Percentiles rank a stretch among this genome's conserved stretches.
Evolutionary conservation across 2,329 filamentous ascomycete species (phyloP).

Genomic region (Colletotrichum tabaci): DNA sequence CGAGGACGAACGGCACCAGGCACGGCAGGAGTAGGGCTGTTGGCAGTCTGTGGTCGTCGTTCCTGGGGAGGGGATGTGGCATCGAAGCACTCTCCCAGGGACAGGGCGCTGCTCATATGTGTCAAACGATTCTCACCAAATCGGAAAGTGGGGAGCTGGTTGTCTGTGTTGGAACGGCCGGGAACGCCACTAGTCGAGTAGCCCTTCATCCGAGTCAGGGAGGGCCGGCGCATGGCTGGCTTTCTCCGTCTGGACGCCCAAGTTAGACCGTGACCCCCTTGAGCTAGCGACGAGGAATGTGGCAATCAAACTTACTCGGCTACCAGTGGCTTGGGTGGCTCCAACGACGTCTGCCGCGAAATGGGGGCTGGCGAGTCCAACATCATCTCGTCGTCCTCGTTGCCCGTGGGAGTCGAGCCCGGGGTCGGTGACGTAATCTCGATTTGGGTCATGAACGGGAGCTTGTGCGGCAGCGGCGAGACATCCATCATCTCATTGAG

Average conservation of each 20-base stretch:
- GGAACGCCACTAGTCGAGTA: constrained; percentile 78
- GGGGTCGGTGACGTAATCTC: constrained; percentile 82
- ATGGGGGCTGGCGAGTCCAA: constrained; percentile 70
- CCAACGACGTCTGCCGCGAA: constrained; percentile 62
- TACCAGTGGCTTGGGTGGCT: constrained; percentile 63
- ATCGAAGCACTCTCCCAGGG: constrained; percentile 84
- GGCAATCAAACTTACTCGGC: constrained; percentile 64
- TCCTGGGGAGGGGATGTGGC: constrained; percentile 82
- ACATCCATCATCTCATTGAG: constrained; percentile 89
- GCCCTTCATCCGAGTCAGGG: constrained; percentile 81
- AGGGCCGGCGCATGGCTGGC: constrained; percentile 79
- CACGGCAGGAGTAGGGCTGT: constrained; percentile 69
- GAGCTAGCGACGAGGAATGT: constrained; percentile 31
- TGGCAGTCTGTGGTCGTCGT: constrained; percentile 71
- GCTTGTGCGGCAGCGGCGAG: constrained; percentile 92
- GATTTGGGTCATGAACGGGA: constrained; percentile 75
- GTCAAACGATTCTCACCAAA: constrained; percentile 65
- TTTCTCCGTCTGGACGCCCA: constrained; percentile 71
- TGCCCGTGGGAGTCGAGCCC: constrained; percentile 59
- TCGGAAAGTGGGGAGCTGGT: constrained; percentile 79
- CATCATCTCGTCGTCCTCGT: constrained; percentile 65
- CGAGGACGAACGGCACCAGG: constrained; percentile 75
- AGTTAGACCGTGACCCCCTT: constrained; percentile 39
- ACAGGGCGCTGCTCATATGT: constrained; percentile 68
- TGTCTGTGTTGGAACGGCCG: constrained; percentile 73